Base-by-base conservation (phyloP, 164 flowering plant genomes). In the Hamamelis virginiana region DNA sequence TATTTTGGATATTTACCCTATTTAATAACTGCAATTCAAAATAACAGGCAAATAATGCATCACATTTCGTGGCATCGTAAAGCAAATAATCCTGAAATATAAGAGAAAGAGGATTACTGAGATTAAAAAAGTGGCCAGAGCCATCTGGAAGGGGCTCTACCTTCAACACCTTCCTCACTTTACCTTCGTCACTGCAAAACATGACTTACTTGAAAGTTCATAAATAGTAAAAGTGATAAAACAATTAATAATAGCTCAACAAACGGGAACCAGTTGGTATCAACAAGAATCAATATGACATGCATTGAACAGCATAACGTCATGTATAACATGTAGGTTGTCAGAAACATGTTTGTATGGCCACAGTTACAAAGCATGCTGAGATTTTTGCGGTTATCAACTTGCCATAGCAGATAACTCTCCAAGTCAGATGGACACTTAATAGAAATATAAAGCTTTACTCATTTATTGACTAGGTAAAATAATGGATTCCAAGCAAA, bases 91-190 rank as follows among this genome's bases (percentile, higher is more conserved):
- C 25, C 26, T 1, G 28, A 74, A 28, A 23, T 44, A 33, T 27
- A 53, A 73, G 69, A 66, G 60, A 60, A 58, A 65, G 80, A 75
- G 59, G 13, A 41, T 80, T 91, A 95, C 97, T 88, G 47, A 95
- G 91, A 76, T 90, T 92, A 74, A 95, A 95, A 83, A 95, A 89
- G 77, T 86, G 92, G 60, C 98, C 98, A 59, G 95, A 87, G 63
- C 97, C 96, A 85, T 95, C 98, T 46, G 92, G 90, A 74, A 95
- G 88, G 51, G 97, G 97, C 82, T 92, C 98, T 51, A 83, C 92
- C 80, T 86, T 95, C 86, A 95, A 84, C 70, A 92, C 78, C 83
- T 95, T 92, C 82, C 91, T 86, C 53, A 95, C 88, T 78, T 84
- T 85, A 47, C 97, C 98, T 78, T 92, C 98, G 19, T 95, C 97